Evolutionary conservation across 306 rosid species (phyloP).

Genomic region (Prosopis cineraria): DNA sequence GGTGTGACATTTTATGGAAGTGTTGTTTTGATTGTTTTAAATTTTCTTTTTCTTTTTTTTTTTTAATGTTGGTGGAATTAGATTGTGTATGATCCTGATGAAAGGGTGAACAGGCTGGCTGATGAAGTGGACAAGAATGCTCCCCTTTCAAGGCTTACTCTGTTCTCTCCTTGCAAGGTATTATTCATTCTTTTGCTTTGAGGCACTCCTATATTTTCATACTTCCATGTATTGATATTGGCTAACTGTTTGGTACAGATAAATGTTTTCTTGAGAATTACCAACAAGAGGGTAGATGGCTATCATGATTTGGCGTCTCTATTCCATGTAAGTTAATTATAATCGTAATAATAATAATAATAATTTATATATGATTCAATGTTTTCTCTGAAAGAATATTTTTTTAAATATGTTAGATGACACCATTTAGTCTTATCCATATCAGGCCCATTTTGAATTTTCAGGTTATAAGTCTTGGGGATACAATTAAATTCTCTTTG

Average conservation of each 20-base stretch:
- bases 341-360: neutral
- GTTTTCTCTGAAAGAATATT: neutral
- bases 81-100: slow-evolving; percentile 81
- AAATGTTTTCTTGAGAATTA: slow-evolving; percentile 92
- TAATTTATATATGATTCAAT: slow-evolving; percentile 25
- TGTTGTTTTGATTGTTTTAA: neutral
- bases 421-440: slow-evolving; percentile 10
- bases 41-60: neutral
- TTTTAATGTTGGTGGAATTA: slow-evolving; percentile 47
- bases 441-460: slow-evolving; percentile 25
- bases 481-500: slow-evolving; percentile 81
- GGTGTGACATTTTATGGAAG: neutral
- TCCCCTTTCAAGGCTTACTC: slow-evolving; percentile 84
- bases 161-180: slow-evolving; percentile 99
- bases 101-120: slow-evolving; percentile 80
- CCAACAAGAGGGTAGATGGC: slow-evolving; percentile 91
- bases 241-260: slow-evolving; percentile 41
- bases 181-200: slow-evolving; percentile 24
- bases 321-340: slow-evolving; percentile 73
- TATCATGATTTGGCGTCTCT: slow-evolving; percentile 98
- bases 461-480: slow-evolving; percentile 96
- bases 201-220: slow-evolving; percentile 20
- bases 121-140: slow-evolving; percentile 70
- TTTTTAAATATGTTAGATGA: slow-evolving; percentile 9
- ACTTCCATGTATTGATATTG: slow-evolving; percentile 26